Conservation (phyloP, 169 alveolate genomes). For the Eimeria praecox region DNA sequence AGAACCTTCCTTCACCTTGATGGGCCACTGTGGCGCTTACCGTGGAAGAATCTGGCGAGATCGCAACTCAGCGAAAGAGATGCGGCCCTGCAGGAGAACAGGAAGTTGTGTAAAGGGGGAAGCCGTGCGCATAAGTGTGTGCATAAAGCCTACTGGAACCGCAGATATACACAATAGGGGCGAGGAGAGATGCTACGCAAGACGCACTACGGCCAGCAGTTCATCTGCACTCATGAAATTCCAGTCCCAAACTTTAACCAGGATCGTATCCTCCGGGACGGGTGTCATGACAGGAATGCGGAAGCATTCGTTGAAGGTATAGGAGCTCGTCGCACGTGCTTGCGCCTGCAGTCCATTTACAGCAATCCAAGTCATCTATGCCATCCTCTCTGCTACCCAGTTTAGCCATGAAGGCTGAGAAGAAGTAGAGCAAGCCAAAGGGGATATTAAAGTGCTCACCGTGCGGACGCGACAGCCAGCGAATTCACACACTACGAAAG, state of each 20-base stretch:
- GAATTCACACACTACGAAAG: conserved; percentile 93
- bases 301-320: conserved; percentile 94
- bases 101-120: not conserved
- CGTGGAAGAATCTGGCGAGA: conserved; percentile 84
- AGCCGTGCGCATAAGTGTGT: not conserved
- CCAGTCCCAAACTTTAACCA: conserved; percentile 94
- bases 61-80: conserved; percentile 82
- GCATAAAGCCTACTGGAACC: not conserved
- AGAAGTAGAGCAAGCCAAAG: not conserved
- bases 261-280: conserved; percentile 92
- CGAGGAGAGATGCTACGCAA: not conserved
- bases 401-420: not conserved
- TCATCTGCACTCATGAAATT: conserved; percentile 84
- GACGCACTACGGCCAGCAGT: conserved; percentile 79
- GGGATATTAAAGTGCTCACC: conserved; percentile 23
- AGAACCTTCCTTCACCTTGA: conserved; percentile 78
- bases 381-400: conserved; percentile 77
- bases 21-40: conserved; percentile 82
- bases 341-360: conserved; percentile 77
- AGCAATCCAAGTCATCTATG: conserved; percentile 16
- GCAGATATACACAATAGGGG: not conserved
- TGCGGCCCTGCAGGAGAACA: conserved; percentile 74
- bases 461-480: conserved; percentile 93
- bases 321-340: conserved; percentile 88
- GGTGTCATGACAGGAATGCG: conserved; percentile 94